Evolutionary conservation across 257 asterid species (phyloP).

Genomic region (Scutellaria galericulata): DNA sequence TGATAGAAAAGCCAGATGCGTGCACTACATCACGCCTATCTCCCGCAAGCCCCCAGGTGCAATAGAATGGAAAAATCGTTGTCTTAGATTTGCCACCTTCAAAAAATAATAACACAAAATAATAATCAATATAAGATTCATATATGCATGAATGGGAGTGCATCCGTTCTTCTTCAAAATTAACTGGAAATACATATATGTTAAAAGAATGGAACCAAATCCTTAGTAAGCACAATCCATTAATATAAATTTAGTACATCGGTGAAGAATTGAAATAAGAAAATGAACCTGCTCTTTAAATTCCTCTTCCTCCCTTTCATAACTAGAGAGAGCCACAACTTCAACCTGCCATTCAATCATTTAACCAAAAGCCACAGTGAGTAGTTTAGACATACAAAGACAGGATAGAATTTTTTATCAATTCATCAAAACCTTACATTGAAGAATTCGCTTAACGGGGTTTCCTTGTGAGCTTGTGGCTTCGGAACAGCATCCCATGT

Average conservation of each 20-base stretch:
- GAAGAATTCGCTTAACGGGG: constrained; percentile 92
- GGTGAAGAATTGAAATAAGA: constrained; percentile 32
- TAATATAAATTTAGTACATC: constrained; percentile 19
- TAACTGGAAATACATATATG: constrained; percentile 4
- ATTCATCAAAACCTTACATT: constrained; percentile 63
- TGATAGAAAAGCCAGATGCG: constrained; percentile 94
- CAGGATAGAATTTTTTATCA: constrained; percentile 19
- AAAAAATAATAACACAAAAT: constrained; percentile 32
- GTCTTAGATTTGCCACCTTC: constrained; percentile 87
- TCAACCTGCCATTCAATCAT: constrained; percentile 66
- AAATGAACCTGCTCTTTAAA: constrained; percentile 82
- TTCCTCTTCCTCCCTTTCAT: constrained; percentile 93
- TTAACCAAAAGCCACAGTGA: constrained; percentile 12
- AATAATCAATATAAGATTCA: constrained; percentile 25
- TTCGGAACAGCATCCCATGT: constrained; percentile 98
- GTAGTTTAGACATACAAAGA: constrained; percentile 11
- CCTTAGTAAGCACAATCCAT: constrained; percentile 20
- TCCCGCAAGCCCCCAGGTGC: constrained; percentile 99
- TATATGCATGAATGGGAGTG: constrained; percentile 8
- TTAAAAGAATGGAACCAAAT: constrained; percentile 20
- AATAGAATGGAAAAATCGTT: constrained; percentile 87
- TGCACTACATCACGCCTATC: constrained; percentile 99
- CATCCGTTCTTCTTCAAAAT: constrained; percentile 28
- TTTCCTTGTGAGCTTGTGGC: constrained; percentile 88
- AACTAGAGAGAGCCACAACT: constrained; percentile 92